Evolutionary conservation across 164 flowering plant genomes (phyloP), one percentile per base, ranked within the genome.

Genomic region (Echeveria elegans): DNA sequence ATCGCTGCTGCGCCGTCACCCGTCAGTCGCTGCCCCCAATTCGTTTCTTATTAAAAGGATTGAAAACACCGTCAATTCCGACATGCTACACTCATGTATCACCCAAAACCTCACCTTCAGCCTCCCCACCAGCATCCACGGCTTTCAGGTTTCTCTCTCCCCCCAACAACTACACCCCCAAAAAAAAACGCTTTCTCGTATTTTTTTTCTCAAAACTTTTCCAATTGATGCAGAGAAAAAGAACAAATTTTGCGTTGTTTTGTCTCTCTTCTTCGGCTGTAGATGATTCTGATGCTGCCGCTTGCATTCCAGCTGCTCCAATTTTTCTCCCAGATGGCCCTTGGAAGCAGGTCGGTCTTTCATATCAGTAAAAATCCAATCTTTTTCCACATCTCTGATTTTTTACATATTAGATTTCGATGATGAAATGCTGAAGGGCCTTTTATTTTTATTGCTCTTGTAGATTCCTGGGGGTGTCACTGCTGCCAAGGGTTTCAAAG

Each of bases 401-500:
- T n/a, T n/a, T n/a, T n/a, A n/a, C n/a, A n/a, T n/a, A n/a, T n/a
- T 19, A 14, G 10, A 61, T 30, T 8, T 2, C 5, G 37, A 14
- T 21, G 40, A n/a, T 38, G 21, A 18, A 19, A 31, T 34, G 24
- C 7, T n/a, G 40, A 23, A 9, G 5, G 24, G 12, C 5, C 10
- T 53, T 23, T 58, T 12, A 30, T 63, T 68, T 48, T 24, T 36
- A 19, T 63, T 37, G 9, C n/a, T 47, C 7, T 14, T 74, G 29
- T 66, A 94, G 97, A 76, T 91, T 69, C 85, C 88, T 43, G 97
- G 99, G 21, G 99, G 99, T 68, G 96, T 94, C 66, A 87, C 86
- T 68, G 96, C 99, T 65, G 93, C 99, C 18, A 79, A 82, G 70
- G 99, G 99, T 47, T 94, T 91, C 74, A 88, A 86, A 73, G 99